Evolutionary conservation across 2,329 filamentous ascomycete species (phyloP).

Genomic region (Fusarium stilboides): DNA sequence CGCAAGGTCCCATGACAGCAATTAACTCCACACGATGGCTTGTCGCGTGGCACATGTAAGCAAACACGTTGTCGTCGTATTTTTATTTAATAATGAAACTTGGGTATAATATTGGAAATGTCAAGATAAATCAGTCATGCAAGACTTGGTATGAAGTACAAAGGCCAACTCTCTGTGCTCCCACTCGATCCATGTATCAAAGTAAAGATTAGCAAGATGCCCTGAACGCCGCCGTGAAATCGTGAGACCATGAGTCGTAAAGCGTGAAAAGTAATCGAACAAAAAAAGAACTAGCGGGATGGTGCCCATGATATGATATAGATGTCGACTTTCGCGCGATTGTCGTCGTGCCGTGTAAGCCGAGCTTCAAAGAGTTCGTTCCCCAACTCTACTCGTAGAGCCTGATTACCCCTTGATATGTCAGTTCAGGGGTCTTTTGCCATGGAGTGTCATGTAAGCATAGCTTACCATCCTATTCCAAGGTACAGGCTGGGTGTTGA

Average conservation of each 20-base stretch:
- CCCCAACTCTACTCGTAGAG: conserved; percentile 13
- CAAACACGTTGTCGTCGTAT: conserved; percentile 13
- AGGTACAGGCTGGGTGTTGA: conserved; percentile 19
- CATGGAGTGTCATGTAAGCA: conserved; percentile 29
- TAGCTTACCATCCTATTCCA: conserved; percentile 19
- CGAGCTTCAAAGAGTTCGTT: conserved; percentile 13
- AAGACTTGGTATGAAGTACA: conserved; percentile 15
- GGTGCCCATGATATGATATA: neutral
- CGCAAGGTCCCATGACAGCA: conserved; percentile 35
- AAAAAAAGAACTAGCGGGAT: conserved; percentile 3
- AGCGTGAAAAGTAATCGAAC: conserved; percentile 19
- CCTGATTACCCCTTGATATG: conserved; percentile 13
- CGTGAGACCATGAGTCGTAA: conserved; percentile 41
- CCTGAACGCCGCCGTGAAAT: conserved; percentile 36
- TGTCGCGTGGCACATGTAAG: conserved; percentile 30
- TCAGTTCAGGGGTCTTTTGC: conserved; percentile 16
- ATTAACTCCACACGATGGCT: conserved; percentile 36
- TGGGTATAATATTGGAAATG: conserved; percentile 32
- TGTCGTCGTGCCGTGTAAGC: conserved; percentile 4
- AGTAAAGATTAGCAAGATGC: conserved; percentile 20
- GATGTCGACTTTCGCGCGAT: conserved; percentile 10
- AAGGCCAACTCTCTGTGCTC: conserved; percentile 20
- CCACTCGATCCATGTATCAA: conserved; percentile 27
- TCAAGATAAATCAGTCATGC: conserved; percentile 10
- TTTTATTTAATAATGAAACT: conserved; percentile 11